These are phyloP conservation scores for Aureobasidium melanogenum DNA, from an alignment of 2,329 filamentous ascomycete species.

Conservation along the genomic window DNA sequence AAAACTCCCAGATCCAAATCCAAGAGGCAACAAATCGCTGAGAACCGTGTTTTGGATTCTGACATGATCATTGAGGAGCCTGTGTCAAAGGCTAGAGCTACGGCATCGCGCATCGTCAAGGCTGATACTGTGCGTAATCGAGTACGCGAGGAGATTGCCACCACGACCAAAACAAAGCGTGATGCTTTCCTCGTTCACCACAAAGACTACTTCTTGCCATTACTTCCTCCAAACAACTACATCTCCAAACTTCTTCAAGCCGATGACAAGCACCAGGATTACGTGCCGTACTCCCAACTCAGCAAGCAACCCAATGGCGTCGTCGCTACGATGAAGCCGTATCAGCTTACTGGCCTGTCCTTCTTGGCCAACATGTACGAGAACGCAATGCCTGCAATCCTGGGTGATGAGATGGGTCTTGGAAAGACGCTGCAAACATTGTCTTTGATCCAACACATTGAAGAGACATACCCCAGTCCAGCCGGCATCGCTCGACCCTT, in stretches of 20 bases:
- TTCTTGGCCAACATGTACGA: conserved; percentile 40
- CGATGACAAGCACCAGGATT: conserved; percentile 12
- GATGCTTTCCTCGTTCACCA: conserved; percentile 38
- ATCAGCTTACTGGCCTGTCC: conserved; percentile 42
- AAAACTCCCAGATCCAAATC: conserved; percentile 10
- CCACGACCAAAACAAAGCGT: conserved; percentile 34
- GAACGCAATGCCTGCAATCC: conserved; percentile 37
- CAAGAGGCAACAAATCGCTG: conserved; percentile 9
- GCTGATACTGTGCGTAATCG: conserved; percentile 31
- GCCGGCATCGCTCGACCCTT: conserved; percentile 34
- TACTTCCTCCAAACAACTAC: conserved; percentile 37
- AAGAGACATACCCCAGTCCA: conserved; percentile 29
- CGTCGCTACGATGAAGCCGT: conserved; percentile 42
- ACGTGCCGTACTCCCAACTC: conserved; percentile 31
- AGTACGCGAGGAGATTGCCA: conserved; percentile 34
- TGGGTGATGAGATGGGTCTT: conserved; percentile 44
- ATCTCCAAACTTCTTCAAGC: conserved; percentile 29
- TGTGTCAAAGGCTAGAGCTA: not conserved
- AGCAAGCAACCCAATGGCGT: conserved; percentile 36
- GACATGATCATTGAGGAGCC: not conserved
- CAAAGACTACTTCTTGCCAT: conserved; percentile 37
- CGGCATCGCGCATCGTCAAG: conserved; percentile 15
- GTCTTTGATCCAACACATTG: conserved; percentile 41
- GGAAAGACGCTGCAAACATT: conserved; percentile 44
- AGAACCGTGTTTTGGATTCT: conserved; percentile 9